Conservation (phyloP, 306 rosid species). For the Cajanus cajan region DNA sequence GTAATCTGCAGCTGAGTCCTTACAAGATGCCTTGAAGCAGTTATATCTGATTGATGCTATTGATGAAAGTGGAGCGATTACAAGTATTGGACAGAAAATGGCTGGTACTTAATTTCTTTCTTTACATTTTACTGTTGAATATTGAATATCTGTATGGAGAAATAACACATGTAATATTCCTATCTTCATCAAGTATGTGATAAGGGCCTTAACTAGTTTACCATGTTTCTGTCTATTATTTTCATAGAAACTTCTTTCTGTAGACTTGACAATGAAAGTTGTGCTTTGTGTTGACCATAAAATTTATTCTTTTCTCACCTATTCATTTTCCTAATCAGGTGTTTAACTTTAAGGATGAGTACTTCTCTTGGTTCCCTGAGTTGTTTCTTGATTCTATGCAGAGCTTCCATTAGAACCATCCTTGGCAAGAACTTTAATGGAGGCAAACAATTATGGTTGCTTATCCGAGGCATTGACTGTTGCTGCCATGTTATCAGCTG, state of each 20-base stretch:
- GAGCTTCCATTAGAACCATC: constrained; percentile 99
- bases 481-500: constrained; percentile 91
- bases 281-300: constrained; percentile 14
- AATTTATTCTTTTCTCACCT: constrained; percentile 9
- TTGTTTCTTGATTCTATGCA: constrained; percentile 40
- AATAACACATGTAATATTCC: background rate
- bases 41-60: constrained; percentile 89
- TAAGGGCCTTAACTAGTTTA: background rate
- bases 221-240: background rate
- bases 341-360: background rate
- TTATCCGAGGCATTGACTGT: constrained; percentile 88
- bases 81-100: constrained; percentile 83
- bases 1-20: constrained; percentile 76
- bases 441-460: constrained; percentile 82
- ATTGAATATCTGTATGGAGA: constrained; percentile 9
- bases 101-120: constrained; percentile 65
- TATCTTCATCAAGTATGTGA: background rate
- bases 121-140: constrained; percentile 12
- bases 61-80: constrained; percentile 80
- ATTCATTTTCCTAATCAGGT: background rate
- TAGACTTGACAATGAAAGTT: background rate
- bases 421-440: constrained; percentile 87
- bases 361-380: constrained; percentile 24
- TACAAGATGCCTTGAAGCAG: constrained; percentile 94
- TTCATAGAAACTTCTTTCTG: constrained; percentile 12